phyloP scores from a whole-genome alignment of 139 green algal species.

The Zygnema cylindricum region DNA sequence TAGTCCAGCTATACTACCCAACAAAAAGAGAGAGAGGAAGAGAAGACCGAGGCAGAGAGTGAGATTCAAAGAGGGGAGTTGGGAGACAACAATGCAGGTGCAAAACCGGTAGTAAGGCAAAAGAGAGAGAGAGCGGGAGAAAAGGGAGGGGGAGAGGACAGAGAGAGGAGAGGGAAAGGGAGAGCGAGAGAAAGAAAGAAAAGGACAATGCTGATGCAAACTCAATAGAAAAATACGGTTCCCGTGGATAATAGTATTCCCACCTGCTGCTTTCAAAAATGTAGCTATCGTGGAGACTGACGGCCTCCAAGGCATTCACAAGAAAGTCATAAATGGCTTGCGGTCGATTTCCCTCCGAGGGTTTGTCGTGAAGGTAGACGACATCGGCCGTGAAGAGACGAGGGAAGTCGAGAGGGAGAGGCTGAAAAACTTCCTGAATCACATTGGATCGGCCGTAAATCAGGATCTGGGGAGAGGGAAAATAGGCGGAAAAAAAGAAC shows the following conservation, averaged over 20 bases:
- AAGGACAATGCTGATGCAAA: neutral
- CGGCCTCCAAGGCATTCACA: constrained; percentile 24
- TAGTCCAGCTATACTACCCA: no score
- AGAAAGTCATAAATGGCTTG: constrained; percentile 47
- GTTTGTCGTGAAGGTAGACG: constrained; percentile 52
- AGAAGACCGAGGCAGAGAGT: no score
- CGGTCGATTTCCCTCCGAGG: constrained; percentile 1
- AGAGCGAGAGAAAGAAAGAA: no score
- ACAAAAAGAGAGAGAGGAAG: no score
- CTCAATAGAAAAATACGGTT: neutral
- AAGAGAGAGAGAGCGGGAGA: no score
- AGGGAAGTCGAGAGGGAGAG: neutral
- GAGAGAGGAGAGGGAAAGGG: no score
- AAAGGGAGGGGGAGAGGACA: no score
- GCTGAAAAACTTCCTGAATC: constrained; percentile 2
- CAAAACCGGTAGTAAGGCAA: no score
- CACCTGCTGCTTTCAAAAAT: constrained; percentile 52
- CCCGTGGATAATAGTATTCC: neutral
- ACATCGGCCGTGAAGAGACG: constrained; percentile 35
- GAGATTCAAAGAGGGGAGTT: no score
- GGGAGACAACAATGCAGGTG: no score
- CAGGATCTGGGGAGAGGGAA: constrained; percentile 3
- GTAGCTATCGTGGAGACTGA: constrained; percentile 31
- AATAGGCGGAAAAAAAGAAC: neutral
- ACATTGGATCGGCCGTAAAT: constrained; percentile 44